Evolutionary conservation across 2,329 filamentous ascomycete genomes (phyloP).

Genomic region (Ascochyta lentis): DNA sequence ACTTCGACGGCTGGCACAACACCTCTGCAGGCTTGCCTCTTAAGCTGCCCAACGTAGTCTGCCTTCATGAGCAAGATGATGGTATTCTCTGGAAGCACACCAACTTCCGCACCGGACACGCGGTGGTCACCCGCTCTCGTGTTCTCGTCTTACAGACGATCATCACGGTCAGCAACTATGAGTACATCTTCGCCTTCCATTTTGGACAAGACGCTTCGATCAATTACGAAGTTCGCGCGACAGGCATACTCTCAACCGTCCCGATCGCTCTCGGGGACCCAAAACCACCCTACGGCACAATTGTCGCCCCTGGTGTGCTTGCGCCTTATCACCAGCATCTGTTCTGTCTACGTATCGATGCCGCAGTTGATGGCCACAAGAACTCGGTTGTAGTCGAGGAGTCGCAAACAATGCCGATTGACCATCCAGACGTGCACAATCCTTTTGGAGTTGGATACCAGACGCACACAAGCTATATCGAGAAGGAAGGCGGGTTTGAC

Average conservation of each 20-base stretch:
- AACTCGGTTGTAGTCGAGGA: slow-evolving; percentile 45
- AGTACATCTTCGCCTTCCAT: slow-evolving; percentile 50
- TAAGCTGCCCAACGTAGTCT: slow-evolving; percentile 52
- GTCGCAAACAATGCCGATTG: slow-evolving; percentile 26
- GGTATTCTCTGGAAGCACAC: slow-evolving; percentile 42
- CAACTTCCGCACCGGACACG: slow-evolving; percentile 31
- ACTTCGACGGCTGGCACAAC: slow-evolving; percentile 51
- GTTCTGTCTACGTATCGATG: slow-evolving; percentile 55
- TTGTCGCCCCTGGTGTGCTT: slow-evolving; percentile 51
- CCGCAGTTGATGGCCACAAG: slow-evolving; percentile 49
- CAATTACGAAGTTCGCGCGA: slow-evolving; percentile 53
- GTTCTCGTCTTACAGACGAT: slow-evolving; percentile 35
- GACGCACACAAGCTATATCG: slow-evolving; percentile 16
- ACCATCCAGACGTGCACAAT: slow-evolving; percentile 15
- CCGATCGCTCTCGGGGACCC: slow-evolving; percentile 46
- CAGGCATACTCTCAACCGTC: slow-evolving; percentile 52
- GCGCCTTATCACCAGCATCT: slow-evolving; percentile 55
- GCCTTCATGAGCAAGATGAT: slow-evolving; percentile 67
- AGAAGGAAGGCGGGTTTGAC: slow-evolving; percentile 25
- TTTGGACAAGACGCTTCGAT: slow-evolving; percentile 53
- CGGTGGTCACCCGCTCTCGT: slow-evolving; percentile 30
- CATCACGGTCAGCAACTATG: slow-evolving; percentile 39
- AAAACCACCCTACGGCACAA: slow-evolving; percentile 48
- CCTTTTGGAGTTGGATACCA: slow-evolving; percentile 33
- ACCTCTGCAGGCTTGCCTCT: slow-evolving; percentile 46